These are phyloP conservation scores for Melaleuca quinquenervia DNA, from an alignment of 345 rosid genomes.

Conservation along the genomic window DNA sequence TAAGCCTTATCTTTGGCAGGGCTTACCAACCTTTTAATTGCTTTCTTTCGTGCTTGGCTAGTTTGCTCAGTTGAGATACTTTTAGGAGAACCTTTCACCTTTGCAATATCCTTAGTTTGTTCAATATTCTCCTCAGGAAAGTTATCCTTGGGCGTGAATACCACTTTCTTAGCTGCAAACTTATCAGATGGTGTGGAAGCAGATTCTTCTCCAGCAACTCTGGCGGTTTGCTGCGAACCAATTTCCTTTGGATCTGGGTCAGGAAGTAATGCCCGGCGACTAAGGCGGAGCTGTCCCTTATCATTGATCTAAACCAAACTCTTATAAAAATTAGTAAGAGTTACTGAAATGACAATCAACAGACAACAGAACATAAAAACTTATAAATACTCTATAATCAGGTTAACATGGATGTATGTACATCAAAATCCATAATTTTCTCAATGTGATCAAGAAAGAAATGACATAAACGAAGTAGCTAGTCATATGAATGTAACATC, in stretches of 20 bases:
- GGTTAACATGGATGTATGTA: not conserved
- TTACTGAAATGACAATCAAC: not conserved
- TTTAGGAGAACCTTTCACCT: constrained; percentile 21
- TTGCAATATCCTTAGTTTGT: constrained; percentile 8
- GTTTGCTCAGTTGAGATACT: constrained; percentile 22
- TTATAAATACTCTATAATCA: not conserved
- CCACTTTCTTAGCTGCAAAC: constrained; percentile 19
- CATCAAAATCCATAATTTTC: not conserved
- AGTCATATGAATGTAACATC: not conserved
- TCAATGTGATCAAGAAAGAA: not conserved
- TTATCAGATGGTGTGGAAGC: constrained; percentile 15
- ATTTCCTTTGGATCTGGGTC: constrained; percentile 37
- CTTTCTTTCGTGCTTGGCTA: constrained; percentile 41
- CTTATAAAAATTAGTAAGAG: not conserved
- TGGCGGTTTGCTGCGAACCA: constrained; percentile 21
- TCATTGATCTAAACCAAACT: constrained; percentile 55
- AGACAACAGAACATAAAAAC: not conserved
- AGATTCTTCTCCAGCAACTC: constrained; percentile 11
- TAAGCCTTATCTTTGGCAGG: constrained; percentile 27
- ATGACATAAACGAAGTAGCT: not conserved
- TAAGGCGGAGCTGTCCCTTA: constrained; percentile 94
- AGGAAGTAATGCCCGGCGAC: constrained; percentile 78
- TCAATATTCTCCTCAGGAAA: constrained; percentile 23
- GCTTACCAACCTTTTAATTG: constrained; percentile 30
- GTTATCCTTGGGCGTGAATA: constrained; percentile 19